These are phyloP conservation scores for Ceratobasidium sp. DNA, from an alignment of 1,284 basidiomycete species.

Conservation along the genomic window DNA sequence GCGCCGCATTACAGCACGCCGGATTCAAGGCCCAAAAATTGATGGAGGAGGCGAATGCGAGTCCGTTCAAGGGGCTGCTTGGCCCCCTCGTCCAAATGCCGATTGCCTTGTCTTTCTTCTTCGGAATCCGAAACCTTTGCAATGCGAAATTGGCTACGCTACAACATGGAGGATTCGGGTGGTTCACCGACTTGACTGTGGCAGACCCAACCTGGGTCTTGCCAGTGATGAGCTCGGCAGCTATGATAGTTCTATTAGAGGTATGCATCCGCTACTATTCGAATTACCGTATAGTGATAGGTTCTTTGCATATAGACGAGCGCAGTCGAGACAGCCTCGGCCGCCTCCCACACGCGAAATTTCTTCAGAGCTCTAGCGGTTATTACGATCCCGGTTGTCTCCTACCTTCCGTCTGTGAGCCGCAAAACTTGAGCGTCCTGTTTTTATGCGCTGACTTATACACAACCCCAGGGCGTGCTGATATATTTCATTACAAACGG, in stretches of 20 bases:
- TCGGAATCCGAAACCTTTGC: constrained; percentile 79
- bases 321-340: constrained; percentile 55
- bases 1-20: constrained; percentile 61
- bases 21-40: constrained; percentile 67
- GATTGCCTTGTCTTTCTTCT: constrained; percentile 85
- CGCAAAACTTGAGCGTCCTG: not conserved
- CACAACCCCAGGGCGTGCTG: constrained; percentile 61
- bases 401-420: constrained; percentile 48
- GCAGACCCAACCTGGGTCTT: constrained; percentile 82
- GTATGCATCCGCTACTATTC: constrained; percentile 54
- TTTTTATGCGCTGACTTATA: not conserved
- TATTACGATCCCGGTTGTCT: constrained; percentile 62
- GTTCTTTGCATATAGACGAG: constrained; percentile 54
- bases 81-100: constrained; percentile 78
- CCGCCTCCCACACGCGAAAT: constrained; percentile 76
- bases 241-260: constrained; percentile 75
- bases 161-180: constrained; percentile 76
- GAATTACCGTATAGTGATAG: not conserved
- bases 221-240: constrained; percentile 68
- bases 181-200: constrained; percentile 80
- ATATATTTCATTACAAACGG: constrained; percentile 62
- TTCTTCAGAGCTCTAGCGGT: constrained; percentile 69
- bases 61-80: constrained; percentile 63
- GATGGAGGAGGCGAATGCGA: constrained; percentile 74
- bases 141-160: constrained; percentile 75